Evolutionary conservation across 305 asterid genomes (phyloP), one percentile per base, ranked within the genome.

Genomic region (Euphrasia arctica): DNA sequence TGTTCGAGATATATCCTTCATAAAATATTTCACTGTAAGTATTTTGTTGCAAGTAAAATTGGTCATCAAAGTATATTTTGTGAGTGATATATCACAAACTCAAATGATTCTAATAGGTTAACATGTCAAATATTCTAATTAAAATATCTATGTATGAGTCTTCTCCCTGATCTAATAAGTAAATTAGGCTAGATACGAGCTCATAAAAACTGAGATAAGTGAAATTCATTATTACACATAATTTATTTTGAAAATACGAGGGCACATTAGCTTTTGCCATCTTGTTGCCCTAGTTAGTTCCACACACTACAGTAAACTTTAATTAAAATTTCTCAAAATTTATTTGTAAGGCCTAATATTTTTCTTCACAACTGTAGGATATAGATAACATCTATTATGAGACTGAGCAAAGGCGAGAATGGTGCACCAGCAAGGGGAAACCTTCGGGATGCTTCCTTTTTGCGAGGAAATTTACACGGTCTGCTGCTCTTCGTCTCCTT

Each of bases 371-470:
- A 54, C 57, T 66, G 54, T 76, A 86, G 95, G 88, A 63, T 12
- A 67, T 80, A 66, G 88, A 83, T 62, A 81, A 86, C 66, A 74
- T 86, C 63, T 57, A 81, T 62, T 86, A 83, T 31, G 86, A 83
- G 74, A 83, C 88, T 2, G 90, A 86, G 71, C 74, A 83, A 60
- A 77, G 94, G 65, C 80, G 85, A 75, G 94, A 86, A 74, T 86
- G 94, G 94, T 86, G 90, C 83, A 76, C 85, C 51, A 83, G 83
- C 78, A 86, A 80, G 65, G 88, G 78, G 32, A 83, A 74, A 68
- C 94, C 94, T 39, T 85, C 94, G 54, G 73, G 79, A 11, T 86
- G 94, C 79, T 86, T 86, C 77, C 88, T 83, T 50, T 83, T 86
- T n/a, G 90, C 94, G 0, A 79, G 94, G 73, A 86, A 86, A 71